Percentiles rank a stretch among this genome's conserved stretches.
Conservation (phyloP, 2,329 filamentous ascomycete species). For the Penicillium sp. region DNA sequence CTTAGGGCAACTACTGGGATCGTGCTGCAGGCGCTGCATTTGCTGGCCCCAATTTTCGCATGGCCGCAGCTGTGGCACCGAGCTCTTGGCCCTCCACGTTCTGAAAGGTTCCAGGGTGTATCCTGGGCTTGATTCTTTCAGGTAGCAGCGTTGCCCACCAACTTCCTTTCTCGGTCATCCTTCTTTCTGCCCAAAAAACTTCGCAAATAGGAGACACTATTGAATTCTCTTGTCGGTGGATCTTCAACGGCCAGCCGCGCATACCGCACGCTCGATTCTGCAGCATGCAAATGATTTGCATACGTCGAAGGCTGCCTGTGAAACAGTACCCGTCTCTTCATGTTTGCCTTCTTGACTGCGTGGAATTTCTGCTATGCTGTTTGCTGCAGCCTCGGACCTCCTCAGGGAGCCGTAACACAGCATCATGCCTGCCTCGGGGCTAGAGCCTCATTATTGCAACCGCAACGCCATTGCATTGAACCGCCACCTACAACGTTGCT, state of each 20-base stretch:
- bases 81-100: constrained; percentile 16
- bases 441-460: constrained; percentile 18
- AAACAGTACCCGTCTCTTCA: not conserved
- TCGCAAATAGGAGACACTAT: not conserved
- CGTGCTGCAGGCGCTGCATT: not conserved
- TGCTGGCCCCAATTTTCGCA: not conserved
- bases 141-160: no score
- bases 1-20: constrained; percentile 6
- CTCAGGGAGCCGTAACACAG: constrained; percentile 4
- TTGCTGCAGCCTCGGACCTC: constrained; percentile 2
- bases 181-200: not conserved
- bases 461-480: not conserved
- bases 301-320: constrained; percentile 6
- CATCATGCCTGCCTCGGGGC: not conserved
- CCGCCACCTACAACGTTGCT: not conserved
- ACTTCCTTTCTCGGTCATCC: not conserved
- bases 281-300: constrained; percentile 4
- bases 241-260: not conserved
- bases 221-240: not conserved
- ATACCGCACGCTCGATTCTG: constrained; percentile 3
- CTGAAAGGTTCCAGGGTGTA: not conserved
- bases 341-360: constrained; percentile 1
- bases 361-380: not conserved
- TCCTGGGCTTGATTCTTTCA: not conserved
- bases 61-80: not conserved